Evolutionary conservation across 1,284 basidiomycete genomes (phyloP), one percentile per base, ranked within the genome.

Genomic region (Mrakiaceae sp.): DNA sequence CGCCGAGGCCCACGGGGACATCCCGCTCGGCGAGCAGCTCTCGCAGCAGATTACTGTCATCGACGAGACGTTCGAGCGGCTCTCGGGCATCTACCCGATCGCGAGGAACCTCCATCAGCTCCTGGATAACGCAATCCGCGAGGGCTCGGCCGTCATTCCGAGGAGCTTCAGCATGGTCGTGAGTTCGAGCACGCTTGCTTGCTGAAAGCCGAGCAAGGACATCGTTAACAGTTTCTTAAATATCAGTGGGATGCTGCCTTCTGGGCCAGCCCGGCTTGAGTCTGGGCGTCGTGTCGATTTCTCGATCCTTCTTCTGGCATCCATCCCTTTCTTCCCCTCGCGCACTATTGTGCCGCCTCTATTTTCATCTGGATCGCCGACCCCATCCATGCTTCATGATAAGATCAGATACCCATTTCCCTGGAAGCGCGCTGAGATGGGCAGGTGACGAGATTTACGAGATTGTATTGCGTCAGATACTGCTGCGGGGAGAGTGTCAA

Each of bases 131-230:
- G 63, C 63, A 44, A 64, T 64, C 43, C 46, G 55, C 11, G 63
- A 54, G 47, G 63, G 63, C 3, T 60, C 63, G 14, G 43, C 47
- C 10, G 63, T 54, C 16, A 58, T 64, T 16, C 63, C 63, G 7
- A 50, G 55, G 9, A 54, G 50, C 1, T 53, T 59, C 12, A 58
- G 58, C 44, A 64, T 60, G 63, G 77, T 79, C 6, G 86, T 55
- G 40, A 8, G 49, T 46, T 16, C 47, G 12, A 5, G 8, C 10
- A 57, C 7, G 12, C 6, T 8, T 3, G 51, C 6, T 10, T 10
- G 14, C 9, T 10, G n/a, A 64, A 12, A 47, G 58, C 40, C 57
- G 55, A 51, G 57, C 62, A 5, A 49, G 48, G 47, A 64, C 55
- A 16, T 58, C 62, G 39, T 44, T 58, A 7, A 51, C 12, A 42